Base-by-base conservation (phyloP, 768 basidiomycete species). In the Suillus ampliporus region DNA sequence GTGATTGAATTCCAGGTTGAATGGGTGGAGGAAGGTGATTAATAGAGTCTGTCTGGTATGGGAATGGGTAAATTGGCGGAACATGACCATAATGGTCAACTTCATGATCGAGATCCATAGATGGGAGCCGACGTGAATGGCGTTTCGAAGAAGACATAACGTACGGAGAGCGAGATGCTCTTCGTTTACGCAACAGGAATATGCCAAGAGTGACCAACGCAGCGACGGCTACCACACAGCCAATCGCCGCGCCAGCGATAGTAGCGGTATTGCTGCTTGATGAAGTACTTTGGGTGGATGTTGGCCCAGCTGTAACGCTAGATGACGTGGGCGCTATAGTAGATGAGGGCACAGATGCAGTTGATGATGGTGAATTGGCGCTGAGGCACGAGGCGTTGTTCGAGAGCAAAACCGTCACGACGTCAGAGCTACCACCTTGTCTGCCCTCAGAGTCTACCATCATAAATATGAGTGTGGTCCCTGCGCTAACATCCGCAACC, bases 401-500 rank as follows among this genome's bases (percentile, higher is more conserved):
- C 2, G 86, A 83, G 35, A 70, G 71, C 10, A 79, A 78, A 19
- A 91, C 86, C 6, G 65, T 71, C 63, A 71, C 67, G n/a, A 85
- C 62, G 65, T 86, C 81, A n/a, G 87, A 86, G 61, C 80, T 80
- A 21, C 90, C 90, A 54, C 90, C 90, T 60, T 80, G 78, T 50
- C 78, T 74, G 13, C 84, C 83, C 53, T 67, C 62, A 13, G 83
- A 71, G 65, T 88, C 87, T 2, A 79, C 74, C 83, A 89, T 79
- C 44, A 82, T 66, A 57, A 89, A 89, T 14, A 91, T 60, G 52
- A 89, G 71, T 4, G 80, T 78, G 2, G 87, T 91, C 5, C 87
- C 86, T 9, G 83, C 82, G 40, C 80, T 79, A 28, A 88, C 81
- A 71, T 87, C 79, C 19, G 83, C 84, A 37, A 69, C 74, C 91